phyloP scores from a whole-genome alignment of 2,329 filamentous ascomycete genomes.

The Aspergillus hortae region DNA sequence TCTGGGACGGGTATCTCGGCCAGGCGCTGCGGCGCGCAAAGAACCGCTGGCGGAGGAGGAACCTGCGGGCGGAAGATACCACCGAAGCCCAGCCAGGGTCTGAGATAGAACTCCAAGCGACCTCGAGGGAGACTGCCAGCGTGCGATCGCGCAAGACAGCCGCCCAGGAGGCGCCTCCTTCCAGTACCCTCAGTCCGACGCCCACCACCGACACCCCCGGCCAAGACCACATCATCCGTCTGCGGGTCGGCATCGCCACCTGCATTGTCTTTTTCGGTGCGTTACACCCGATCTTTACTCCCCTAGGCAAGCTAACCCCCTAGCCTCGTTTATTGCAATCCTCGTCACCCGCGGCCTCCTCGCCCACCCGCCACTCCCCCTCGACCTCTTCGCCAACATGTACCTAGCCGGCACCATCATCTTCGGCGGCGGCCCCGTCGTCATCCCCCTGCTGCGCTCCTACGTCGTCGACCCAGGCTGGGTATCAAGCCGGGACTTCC shows the following conservation, averaged over 20 bases:
- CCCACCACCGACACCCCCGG: slow-evolving; percentile 9
- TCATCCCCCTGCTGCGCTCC: slow-evolving; percentile 60
- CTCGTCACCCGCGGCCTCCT: slow-evolving; percentile 47
- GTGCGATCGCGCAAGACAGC: slow-evolving; percentile 10
- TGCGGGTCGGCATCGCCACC: slow-evolving; percentile 36
- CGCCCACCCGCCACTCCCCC: slow-evolving; percentile 43
- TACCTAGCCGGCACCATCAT: slow-evolving; percentile 70
- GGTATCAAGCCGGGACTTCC: slow-evolving; percentile 67
- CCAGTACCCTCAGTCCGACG: neutral
- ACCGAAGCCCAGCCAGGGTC: slow-evolving; percentile 7
- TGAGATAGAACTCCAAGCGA: neutral
- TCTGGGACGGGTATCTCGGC: slow-evolving; percentile 56
- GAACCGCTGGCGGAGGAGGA: slow-evolving; percentile 16
- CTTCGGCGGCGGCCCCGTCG: slow-evolving; percentile 62
- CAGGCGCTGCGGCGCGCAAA: slow-evolving; percentile 39
- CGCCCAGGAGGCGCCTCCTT: too few relatives aligned
- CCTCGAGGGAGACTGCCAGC: slow-evolving; percentile 4
- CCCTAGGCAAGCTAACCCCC: neutral
- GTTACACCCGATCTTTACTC: slow-evolving; percentile 4
- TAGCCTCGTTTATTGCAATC: slow-evolving; percentile 53
- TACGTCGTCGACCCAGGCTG: slow-evolving; percentile 64
- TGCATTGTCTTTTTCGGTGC: slow-evolving; percentile 49
- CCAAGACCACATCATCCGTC: slow-evolving; percentile 35
- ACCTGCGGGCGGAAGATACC: slow-evolving; percentile 8
- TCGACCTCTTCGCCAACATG: slow-evolving; percentile 67